Base-by-base conservation (phyloP, 1,139 yeast genomes). In the Chernovozyma sophiae-reginae region DNA sequence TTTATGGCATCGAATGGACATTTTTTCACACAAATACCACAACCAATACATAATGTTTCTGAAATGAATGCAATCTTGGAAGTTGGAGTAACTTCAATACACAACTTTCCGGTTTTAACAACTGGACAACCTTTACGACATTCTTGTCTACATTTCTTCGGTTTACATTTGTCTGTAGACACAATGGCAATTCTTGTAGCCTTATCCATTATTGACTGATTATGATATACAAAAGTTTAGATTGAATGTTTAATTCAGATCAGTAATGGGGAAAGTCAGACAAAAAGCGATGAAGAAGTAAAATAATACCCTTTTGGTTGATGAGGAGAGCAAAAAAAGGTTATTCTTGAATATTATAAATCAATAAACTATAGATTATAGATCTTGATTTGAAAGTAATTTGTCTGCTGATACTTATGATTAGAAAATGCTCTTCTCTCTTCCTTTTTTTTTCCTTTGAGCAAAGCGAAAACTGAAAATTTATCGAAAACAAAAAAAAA, bases 1-100 rank as follows among this genome's bases (percentile, higher is more conserved):
- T 79, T 84, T 53, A 92, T 90, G 48, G 98, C 98, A 54, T 90
- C 96, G 58, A 92, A 92, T 22, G 98, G 98, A 68, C 98, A 92
- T 62, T 89, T 92, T 65, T 92, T 92, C 36, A 89, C 96, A 75
- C 98, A 92, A 54, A 92, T 92, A 89, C 98, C 98, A 73, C 98
- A 92, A 60, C 98, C 98, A 55, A 92, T 92, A 77, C 98, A 92
- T 58, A 92, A 72, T 31, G 72, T 86, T 62, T 92, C 98, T n/a
- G 96, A 86, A 45, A 92, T 86, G 60, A 90, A 92, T 18, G 97
- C 96, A 56, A 92, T 87, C 60, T 92, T 92, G 43, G 86, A 81
- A 22, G 83, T 75, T 43, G 97, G 96, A 1, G 87, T 69, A 34
- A 92, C 98, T 65, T 92, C 98, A 55, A 92, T 92, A 81, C 98